phyloP scores from a whole-genome alignment of 306 rosid species.

The Citrullus mucosospermus region DNA sequence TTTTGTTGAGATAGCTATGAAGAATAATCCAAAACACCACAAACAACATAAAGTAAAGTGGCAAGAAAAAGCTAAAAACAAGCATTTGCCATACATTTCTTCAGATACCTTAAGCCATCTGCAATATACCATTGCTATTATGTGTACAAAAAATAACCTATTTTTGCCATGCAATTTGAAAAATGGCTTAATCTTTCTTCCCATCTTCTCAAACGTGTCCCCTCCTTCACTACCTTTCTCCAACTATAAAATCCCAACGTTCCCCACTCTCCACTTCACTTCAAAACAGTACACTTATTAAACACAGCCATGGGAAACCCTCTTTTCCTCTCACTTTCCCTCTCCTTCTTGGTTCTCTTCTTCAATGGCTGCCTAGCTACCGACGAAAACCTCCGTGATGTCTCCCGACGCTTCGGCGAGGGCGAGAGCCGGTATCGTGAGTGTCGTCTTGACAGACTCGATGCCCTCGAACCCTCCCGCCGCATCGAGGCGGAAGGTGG shows the following conservation, averaged over 20 bases:
- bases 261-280: not conserved
- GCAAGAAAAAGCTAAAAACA: not conserved
- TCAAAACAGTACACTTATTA: not conserved
- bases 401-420: not conserved
- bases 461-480: constrained; percentile 27
- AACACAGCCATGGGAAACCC: constrained; percentile 32
- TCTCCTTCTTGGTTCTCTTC: constrained; percentile 24
- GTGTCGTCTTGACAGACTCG: constrained; percentile 22
- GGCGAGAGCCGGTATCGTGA: constrained; percentile 11
- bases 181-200: not conserved
- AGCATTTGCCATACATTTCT: not conserved
- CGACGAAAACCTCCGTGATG: not conserved
- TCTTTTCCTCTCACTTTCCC: constrained; percentile 22
- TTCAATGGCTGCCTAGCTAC: constrained; percentile 25
- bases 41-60: not conserved
- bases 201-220: not conserved
- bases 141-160: not conserved
- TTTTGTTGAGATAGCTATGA: not conserved
- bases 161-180: not conserved
- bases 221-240: not conserved
- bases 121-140: not conserved
- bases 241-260: not conserved
- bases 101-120: not conserved
- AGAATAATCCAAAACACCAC: not conserved
- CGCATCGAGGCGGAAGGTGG: constrained; percentile 25